phyloP scores from a whole-genome alignment of 495 filamentous ascomycete species.

The Aspergillus biplanus region DNA sequence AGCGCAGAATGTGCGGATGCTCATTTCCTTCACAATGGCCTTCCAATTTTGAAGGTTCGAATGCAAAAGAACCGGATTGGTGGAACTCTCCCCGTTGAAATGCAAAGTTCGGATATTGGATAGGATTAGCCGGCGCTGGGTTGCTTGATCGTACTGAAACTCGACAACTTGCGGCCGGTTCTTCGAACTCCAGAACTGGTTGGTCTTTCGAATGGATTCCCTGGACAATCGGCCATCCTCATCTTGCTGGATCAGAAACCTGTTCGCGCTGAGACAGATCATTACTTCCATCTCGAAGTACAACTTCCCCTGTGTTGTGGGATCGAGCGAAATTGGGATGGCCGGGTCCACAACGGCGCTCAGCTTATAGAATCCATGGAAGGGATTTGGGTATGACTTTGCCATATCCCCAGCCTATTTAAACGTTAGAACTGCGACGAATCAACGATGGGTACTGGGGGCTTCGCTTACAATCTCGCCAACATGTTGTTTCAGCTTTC shows the following conservation, averaged over 20 bases:
- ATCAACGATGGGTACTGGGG: neutral
- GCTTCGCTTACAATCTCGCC: slow-evolving; percentile 45
- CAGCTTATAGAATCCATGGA: slow-evolving; percentile 16
- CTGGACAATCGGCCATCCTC: slow-evolving; percentile 47
- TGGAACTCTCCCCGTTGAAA: slow-evolving; percentile 49
- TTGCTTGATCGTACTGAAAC: slow-evolving; percentile 61
- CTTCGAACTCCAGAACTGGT: slow-evolving; percentile 50
- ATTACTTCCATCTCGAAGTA: slow-evolving; percentile 60
- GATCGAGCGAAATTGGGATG: slow-evolving; percentile 49
- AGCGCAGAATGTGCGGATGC: slow-evolving; percentile 58
- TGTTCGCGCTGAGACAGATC: slow-evolving; percentile 55
- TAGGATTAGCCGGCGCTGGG: slow-evolving; percentile 55
- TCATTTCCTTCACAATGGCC: slow-evolving; percentile 52
- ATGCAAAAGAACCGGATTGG: slow-evolving; percentile 45
- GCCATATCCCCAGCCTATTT: slow-evolving; percentile 27
- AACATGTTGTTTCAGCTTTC: slow-evolving; percentile 52
- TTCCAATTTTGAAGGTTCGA: slow-evolving; percentile 58
- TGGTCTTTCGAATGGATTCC: slow-evolving; percentile 52
- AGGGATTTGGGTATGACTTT: slow-evolving; percentile 24
- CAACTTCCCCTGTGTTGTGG: slow-evolving; percentile 51
- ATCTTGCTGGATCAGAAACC: slow-evolving; percentile 51
- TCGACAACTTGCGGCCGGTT: slow-evolving; percentile 57
- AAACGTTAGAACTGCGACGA: slow-evolving; percentile 10
- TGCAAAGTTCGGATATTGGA: slow-evolving; percentile 52
- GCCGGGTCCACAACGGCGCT: slow-evolving; percentile 27